Evolutionary conservation across 257 asterid species (phyloP).

Genomic region (Nicotiana undulata): DNA sequence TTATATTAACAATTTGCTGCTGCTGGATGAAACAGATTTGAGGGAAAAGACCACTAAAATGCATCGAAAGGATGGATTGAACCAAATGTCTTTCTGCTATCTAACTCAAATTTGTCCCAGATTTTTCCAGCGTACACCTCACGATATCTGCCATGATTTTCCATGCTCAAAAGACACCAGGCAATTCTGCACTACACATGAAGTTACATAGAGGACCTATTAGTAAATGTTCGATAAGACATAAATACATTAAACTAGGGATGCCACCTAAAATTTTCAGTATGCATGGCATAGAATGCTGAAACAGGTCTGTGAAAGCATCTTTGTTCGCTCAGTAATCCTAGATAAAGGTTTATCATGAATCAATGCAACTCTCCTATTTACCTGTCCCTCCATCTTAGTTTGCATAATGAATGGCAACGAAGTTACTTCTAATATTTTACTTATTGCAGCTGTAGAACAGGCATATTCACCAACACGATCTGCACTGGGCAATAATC

Average conservation of each 20-base stretch:
- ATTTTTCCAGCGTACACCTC: constrained; percentile 9
- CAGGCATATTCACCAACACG: background rate
- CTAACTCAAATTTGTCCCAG: constrained; percentile 10
- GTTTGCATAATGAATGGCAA: background rate
- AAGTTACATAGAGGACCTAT: constrained; percentile 14
- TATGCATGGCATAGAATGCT: background rate
- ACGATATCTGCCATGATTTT: constrained; percentile 15
- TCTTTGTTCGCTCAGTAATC: background rate
- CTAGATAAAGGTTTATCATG: background rate
- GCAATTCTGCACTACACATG: constrained; percentile 12
- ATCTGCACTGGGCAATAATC: background rate
- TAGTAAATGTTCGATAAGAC: background rate
- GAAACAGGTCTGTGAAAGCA: background rate
- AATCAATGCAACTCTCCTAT: background rate
- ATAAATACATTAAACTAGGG: constrained; percentile 6
- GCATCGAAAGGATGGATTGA: background rate
- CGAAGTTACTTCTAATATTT: background rate
- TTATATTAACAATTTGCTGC: constrained; percentile 24
- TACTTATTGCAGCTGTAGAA: background rate
- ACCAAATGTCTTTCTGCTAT: constrained; percentile 13
- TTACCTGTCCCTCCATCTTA: background rate
- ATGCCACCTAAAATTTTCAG: background rate
- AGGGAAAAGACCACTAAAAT: constrained; percentile 12
- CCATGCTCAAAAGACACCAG: constrained; percentile 17
- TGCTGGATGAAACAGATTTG: constrained; percentile 8